Evolutionary conservation across 441 rosid genomes (phyloP).

Genomic region (Rhodomyrtus psidioides): DNA sequence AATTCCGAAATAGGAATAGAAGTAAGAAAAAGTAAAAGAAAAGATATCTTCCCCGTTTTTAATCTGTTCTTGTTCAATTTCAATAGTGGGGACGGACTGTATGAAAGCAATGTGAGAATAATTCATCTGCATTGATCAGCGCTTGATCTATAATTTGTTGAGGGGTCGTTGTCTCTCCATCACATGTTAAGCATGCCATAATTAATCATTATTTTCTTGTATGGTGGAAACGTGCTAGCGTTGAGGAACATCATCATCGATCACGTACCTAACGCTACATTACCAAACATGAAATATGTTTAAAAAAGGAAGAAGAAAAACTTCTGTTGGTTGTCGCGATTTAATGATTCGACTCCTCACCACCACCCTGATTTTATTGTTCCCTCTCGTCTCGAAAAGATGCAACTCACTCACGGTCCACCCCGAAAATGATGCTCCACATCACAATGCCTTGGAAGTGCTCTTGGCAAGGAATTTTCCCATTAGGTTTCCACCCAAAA

Average conservation of each 20-base stretch:
- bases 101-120: not conserved
- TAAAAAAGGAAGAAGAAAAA: not conserved
- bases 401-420: not conserved
- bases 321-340: not conserved
- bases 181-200: not conserved
- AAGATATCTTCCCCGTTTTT: not conserved
- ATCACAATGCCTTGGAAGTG: not conserved
- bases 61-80: not conserved
- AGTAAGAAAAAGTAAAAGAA: not conserved
- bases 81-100: not conserved
- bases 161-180: not conserved
- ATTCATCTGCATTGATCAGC: not conserved
- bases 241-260: not conserved
- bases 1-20: not conserved
- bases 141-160: not conserved
- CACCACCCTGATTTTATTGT: not conserved
- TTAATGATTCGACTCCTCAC: not conserved
- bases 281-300: not conserved
- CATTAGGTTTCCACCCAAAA: not conserved
- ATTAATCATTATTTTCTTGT: not conserved
- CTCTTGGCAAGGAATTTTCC: not conserved
- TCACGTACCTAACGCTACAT: not conserved
- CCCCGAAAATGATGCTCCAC: not conserved
- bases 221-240: not conserved
- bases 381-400: not conserved